Evolutionary conservation across 108 stramenopile species (phyloP), one percentile per base, ranked within the genome.

Genomic region (Nitzschia sp.): DNA sequence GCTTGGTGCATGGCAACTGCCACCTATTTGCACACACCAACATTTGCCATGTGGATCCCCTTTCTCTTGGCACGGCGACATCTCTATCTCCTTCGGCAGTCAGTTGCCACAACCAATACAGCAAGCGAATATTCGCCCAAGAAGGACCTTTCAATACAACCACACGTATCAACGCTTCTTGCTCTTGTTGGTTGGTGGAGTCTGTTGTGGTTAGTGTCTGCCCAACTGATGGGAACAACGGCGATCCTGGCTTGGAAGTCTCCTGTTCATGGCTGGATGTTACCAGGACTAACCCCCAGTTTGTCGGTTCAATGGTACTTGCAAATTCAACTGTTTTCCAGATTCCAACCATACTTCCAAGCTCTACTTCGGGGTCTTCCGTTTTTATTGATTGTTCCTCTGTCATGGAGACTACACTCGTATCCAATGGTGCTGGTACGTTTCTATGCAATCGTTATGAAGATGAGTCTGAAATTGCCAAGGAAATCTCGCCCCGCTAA

Each of bases 241-340:
- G 29, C 29, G 29, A 34, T 34, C 5, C 29, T 34, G 5, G 29
- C 29, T 5, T 34, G 29, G 29, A 34, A 34, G 29, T 34, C 29
- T 3, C 29, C 29, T 5, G 5, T 34, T 34, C 29, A 34, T 34
- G 29, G 29, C 29, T 34, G 29, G 29, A 34, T 34, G 29, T 34
- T 34, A 34, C 29, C 29, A 34, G 29, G 29, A 5, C 48, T 77
- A 8, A 19, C 52, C 12, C 90, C 87, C 20, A 85, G 64, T 65
- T 76, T 91, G 63, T 86, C 87, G 12, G 69, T 88, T 42, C 79
- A 87, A 55, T 93, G 92, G 92, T 93, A 93, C 70, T 76, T 90
- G 26, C 64, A 75, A 38, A 90, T 93, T 46, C 85, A 93, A 79
- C 61, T 85, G 34, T 93, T 93, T 76, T 83, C 75, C 53, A 77